Base-by-base conservation (phyloP, 2,329 filamentous ascomycete species). In the Didymellaceae sp. region DNA sequence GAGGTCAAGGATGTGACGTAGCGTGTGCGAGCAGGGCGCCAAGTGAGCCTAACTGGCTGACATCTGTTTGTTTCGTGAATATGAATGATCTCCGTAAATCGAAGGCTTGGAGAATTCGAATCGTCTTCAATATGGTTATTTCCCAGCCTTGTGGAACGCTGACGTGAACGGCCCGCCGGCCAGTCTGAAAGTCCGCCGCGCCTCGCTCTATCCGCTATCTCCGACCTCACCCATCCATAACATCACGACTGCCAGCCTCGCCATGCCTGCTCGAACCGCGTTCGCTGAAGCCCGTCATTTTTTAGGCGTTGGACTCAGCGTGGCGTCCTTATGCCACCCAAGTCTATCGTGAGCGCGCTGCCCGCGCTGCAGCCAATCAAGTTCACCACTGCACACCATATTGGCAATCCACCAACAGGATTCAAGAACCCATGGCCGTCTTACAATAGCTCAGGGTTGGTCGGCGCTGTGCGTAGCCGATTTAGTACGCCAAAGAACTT, bases 351-450 rank as follows among this genome's bases (percentile, higher is more conserved):
- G 32, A 53, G 21, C 32, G 32, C 50, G 6, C 53, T 70, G 24
- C 55, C 60, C 5, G 38, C 58, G 14, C 57, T 52, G 39, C 58
- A 42, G 20, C 67, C 68, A 6, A 41, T 57, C 5, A 58, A 52
- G 26, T 58, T 58, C 47, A 61, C 62, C n/a, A 56, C 66, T 13
- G 55, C 67, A 14, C 78, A 80, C 54, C 77, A 80, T 59, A 58
- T 76, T 18, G 74, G 72, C 25, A 68, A 45, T 18, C 77, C 77
- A 4, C 77, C 77, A 6, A 74, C 74, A 1, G 67, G 67, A 14
- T 82, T 81, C 67, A 68, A 63, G 21, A 81, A 81, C 54, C 78
- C 79, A 11, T 81, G 79, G 79, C 75, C 77, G 16, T 80, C 78
- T 2, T 72, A 72, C 45, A 55, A 57, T 8, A 62, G 62, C 18